These are phyloP conservation scores for Ephemerocybe angulata DNA, from an alignment of 768 basidiomycete species.

Conservation along the genomic window DNA sequence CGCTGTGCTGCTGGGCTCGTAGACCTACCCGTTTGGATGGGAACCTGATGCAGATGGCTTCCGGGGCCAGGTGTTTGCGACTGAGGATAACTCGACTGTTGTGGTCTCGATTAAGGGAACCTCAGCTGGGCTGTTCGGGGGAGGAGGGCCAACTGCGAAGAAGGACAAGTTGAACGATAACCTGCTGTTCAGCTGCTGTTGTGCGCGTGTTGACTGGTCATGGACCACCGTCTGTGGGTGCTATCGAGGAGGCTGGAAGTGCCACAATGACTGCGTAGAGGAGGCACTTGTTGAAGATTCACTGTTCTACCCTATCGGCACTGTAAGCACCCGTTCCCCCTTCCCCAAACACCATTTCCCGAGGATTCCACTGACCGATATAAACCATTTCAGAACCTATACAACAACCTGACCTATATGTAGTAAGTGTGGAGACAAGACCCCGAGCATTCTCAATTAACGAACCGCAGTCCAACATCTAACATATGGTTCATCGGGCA, in stretches of 20 bases:
- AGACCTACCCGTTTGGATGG: conserved; percentile 90
- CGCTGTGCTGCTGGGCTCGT: too few species aligned
- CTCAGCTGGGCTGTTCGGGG: conserved; percentile 68
- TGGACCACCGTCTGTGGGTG: conserved; percentile 96
- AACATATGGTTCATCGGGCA: conserved; percentile 87
- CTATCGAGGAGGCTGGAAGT: conserved; percentile 74
- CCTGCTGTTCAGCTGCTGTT: conserved; percentile 90
- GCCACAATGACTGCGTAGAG: conserved; percentile 77
- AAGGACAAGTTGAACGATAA: conserved; percentile 96
- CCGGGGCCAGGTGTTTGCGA: conserved; percentile 88
- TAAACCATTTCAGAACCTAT: conserved; percentile 64
- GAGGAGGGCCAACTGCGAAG: conserved; percentile 78
- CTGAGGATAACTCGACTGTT: conserved; percentile 76
- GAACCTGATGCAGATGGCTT: conserved; percentile 84
- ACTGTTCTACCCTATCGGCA: conserved; percentile 88
- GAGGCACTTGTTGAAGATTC: conserved; percentile 70
- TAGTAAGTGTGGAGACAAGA: conserved; percentile 42
- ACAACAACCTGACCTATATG: conserved; percentile 90
- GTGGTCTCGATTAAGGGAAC: conserved; percentile 93
- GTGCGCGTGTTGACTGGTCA: conserved; percentile 86
- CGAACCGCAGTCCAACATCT: conserved; percentile 54
- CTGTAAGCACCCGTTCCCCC: conserved; percentile 45
- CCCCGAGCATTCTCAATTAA: background rate
- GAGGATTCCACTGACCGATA: background rate
- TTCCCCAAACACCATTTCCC: background rate